Evolutionary conservation across 2,329 filamentous ascomycete species (phyloP).

Genomic region (Cladosporium sp.): DNA sequence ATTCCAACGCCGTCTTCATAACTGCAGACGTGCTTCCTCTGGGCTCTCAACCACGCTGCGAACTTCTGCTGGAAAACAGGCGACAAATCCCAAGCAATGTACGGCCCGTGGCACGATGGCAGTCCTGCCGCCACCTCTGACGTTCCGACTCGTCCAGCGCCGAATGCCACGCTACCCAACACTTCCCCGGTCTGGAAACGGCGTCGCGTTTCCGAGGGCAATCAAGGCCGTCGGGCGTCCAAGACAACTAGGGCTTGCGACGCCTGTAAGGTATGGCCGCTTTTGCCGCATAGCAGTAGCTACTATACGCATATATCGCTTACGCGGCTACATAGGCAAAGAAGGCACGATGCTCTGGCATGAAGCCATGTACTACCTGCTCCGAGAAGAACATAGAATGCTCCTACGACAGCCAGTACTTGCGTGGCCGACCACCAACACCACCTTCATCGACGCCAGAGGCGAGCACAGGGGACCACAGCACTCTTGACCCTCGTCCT

Average conservation of each 20-base stretch:
- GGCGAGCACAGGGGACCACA: neutral
- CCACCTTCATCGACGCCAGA: conserved; percentile 34
- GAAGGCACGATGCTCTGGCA: conserved; percentile 41
- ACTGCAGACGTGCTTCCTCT: neutral
- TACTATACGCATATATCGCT: neutral
- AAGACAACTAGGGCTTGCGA: conserved; percentile 20
- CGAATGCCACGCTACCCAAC: conserved; percentile 4
- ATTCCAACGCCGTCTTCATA: conserved; percentile 5
- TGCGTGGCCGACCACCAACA: conserved; percentile 44
- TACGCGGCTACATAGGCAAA: conserved; percentile 8
- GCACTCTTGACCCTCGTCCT: neutral
- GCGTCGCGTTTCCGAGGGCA: conserved; percentile 13
- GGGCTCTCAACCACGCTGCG: neutral
- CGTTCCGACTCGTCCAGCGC: conserved; percentile 9
- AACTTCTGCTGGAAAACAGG: neutral
- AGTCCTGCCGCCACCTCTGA: conserved; percentile 10
- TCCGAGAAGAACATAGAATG: conserved; percentile 36
- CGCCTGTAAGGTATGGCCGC: conserved; percentile 16
- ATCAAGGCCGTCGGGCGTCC: conserved; percentile 16
- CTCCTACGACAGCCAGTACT: conserved; percentile 51
- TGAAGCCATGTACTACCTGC: conserved; percentile 39
- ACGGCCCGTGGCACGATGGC: conserved; percentile 6
- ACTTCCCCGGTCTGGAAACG: conserved; percentile 14
- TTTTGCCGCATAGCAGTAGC: neutral
- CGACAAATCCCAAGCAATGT: conserved; percentile 1